Conservation (phyloP, 306 rosid genomes). For the Vigna nakashimae region DNA sequence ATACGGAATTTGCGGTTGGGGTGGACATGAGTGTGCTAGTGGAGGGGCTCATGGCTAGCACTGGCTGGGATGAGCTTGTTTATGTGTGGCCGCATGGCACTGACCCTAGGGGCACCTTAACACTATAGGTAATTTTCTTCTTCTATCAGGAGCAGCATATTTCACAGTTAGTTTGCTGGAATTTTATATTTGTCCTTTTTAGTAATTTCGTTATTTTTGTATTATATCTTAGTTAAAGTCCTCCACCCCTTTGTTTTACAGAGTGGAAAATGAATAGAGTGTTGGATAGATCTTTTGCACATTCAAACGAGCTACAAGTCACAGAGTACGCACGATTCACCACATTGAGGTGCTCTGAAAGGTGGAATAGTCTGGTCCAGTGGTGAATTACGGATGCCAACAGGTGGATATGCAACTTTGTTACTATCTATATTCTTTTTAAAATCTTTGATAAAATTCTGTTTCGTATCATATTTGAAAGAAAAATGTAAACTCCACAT, state of each 20-base stretch:
- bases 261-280: background rate
- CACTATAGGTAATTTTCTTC: conserved; percentile 25
- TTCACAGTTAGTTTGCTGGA: background rate
- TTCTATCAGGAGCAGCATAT: background rate
- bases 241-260: background rate
- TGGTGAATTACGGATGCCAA: conserved; percentile 9
- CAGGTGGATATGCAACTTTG: conserved; percentile 1
- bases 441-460: background rate
- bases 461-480: conserved; percentile 16
- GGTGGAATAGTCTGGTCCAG: background rate
- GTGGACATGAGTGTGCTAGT: conserved; percentile 92
- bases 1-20: conserved; percentile 91
- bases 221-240: background rate
- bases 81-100: conserved; percentile 95
- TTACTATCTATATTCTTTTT: background rate
- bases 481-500: background rate
- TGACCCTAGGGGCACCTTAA: conserved; percentile 87
- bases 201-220: background rate
- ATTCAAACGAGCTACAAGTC: conserved; percentile 19
- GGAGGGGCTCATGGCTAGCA: conserved; percentile 89
- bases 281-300: background rate
- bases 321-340: conserved; percentile 11
- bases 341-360: conserved; percentile 20
- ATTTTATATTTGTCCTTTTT: background rate
- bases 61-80: conserved; percentile 95